A percentile compares a stretch with the other conserved stretches of the same genome.
These are phyloP conservation scores for Angomonas ambiguus DNA, from an alignment of 208 protist genomes.

Conservation along the genomic window DNA sequence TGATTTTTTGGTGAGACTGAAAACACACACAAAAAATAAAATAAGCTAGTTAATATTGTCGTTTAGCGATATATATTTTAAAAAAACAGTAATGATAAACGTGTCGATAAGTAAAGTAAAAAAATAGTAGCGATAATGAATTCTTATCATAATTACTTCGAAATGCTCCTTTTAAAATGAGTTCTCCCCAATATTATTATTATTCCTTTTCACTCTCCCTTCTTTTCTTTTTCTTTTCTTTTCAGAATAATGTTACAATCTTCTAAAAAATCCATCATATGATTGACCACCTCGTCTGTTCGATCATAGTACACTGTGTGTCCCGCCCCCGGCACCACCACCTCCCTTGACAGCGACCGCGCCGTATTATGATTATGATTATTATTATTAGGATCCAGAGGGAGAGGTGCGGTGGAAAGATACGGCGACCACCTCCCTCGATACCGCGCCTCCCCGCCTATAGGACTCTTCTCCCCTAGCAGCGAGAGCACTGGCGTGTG, in stretches of 20 bases:
- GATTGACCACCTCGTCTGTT: slow-evolving; percentile 20
- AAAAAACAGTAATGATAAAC: slow-evolving; percentile 12
- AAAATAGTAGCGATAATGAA: too few relatives aligned
- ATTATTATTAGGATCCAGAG: background rate
- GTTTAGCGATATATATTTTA: background rate
- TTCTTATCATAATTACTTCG: too few relatives aligned
- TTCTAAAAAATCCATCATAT: slow-evolving; percentile 27
- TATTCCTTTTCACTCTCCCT: too few relatives aligned
- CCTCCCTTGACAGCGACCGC: too few relatives aligned
- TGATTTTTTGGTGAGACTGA: too few relatives aligned
- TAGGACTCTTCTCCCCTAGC: slow-evolving; percentile 40
- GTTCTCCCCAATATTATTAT: too few relatives aligned
- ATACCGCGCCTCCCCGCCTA: slow-evolving; percentile 23
- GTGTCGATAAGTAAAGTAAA: slow-evolving; percentile 3
- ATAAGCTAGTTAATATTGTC: too few relatives aligned
- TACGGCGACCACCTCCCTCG: slow-evolving; percentile 27
- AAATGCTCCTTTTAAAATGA: too few relatives aligned
- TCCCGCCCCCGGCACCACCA: slow-evolving; percentile 35
- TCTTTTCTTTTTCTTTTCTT: background rate
- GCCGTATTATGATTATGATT: background rate
- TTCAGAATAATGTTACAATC: slow-evolving; percentile 10
- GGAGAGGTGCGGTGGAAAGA: slow-evolving; percentile 1
- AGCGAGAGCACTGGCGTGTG: slow-evolving; percentile 35
- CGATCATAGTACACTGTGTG: slow-evolving; percentile 61
- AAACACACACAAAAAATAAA: too few relatives aligned